These are phyloP conservation scores for Talaromyces sp. DNA, from an alignment of 2,329 filamentous ascomycete species.

Conservation along the genomic window DNA sequence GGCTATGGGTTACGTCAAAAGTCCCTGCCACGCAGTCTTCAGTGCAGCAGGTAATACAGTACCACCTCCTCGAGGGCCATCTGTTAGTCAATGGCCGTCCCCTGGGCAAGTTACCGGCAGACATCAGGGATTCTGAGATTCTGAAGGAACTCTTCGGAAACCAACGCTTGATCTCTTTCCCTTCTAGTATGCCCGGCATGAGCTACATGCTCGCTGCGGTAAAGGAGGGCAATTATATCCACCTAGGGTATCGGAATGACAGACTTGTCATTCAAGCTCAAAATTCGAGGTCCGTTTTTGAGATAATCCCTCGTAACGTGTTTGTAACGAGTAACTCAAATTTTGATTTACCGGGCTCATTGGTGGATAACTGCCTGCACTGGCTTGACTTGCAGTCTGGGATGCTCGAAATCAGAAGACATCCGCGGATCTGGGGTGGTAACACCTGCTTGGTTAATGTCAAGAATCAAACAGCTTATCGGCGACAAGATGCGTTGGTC, in stretches of 20 bases:
- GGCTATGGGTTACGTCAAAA: slow-evolving; percentile 32
- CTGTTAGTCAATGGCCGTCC: slow-evolving; percentile 47
- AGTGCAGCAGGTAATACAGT: slow-evolving; percentile 35
- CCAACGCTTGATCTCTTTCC: slow-evolving; percentile 48
- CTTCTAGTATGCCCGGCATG: slow-evolving; percentile 53
- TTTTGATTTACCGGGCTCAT: slow-evolving; percentile 49
- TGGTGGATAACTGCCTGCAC: slow-evolving; percentile 54
- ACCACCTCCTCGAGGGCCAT: slow-evolving; percentile 45
- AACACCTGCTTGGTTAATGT: slow-evolving; percentile 42
- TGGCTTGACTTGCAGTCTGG: slow-evolving; percentile 52
- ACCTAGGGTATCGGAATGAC: slow-evolving; percentile 49
- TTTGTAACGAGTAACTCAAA: slow-evolving; percentile 17
- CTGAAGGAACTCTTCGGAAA: slow-evolving; percentile 53
- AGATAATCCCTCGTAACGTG: slow-evolving; percentile 28
- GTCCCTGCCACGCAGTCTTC: slow-evolving; percentile 24
- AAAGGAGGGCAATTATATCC: slow-evolving; percentile 43
- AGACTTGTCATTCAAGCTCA: slow-evolving; percentile 44
- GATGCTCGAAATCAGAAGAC: slow-evolving; percentile 50
- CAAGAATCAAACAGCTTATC: slow-evolving; percentile 2
- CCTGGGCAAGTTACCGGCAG: slow-evolving; percentile 50
- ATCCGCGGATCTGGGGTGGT: slow-evolving; percentile 36
- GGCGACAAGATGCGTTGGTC: slow-evolving; percentile 23
- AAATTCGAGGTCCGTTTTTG: slow-evolving; percentile 34
- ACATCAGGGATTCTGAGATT: slow-evolving; percentile 41
- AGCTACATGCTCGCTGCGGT: slow-evolving; percentile 41